Base-by-base conservation (phyloP, 106 monocot species). In the Iris macrosiphon region DNA sequence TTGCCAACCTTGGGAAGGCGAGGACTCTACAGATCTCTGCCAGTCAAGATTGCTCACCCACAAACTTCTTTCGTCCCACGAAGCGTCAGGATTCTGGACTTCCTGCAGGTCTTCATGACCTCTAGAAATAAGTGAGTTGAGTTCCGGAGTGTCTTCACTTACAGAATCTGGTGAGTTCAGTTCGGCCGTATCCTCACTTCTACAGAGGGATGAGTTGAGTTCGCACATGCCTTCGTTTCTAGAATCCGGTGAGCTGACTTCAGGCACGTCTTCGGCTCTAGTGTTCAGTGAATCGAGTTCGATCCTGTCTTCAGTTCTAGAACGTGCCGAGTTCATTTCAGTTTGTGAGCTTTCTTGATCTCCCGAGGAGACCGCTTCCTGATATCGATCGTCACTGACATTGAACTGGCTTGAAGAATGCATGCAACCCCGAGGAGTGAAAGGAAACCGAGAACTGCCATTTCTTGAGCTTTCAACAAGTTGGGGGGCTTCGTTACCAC, bases 31-130 rank as follows among this genome's bases (percentile, higher is more conserved):
- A 32, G 66, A 45, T 9, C 65, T 45, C 14, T 67, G 66, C 77
- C 72, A 72, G 26, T 61, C 77, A 24, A 67, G 48, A 48, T 61
- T 78, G 31, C 56, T 57, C 23, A 45, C 34, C 77, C 77, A 77
- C 33, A 77, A 40, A 28, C 34, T 71, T 17, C 71, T 71, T 42
- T 77, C 74, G 32, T 84, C 74, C 74, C 74, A 79, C 26, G 73
- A 67, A 25, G 52, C 33, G 34, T 55, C 62, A 7, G 57, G 32
- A 66, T 57, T 67, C 23, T 54, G 61, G 44, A 7, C 49, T 4
- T 61, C 74, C 2, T 60, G 44, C 20, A 54, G 33, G 6, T 64
- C 59, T 17, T 77, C 63, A 45, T n/a, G n/a, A n/a, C 60, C 61
- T 47, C 11, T 68, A 15, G 52, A 53, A 15, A 32, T 38, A 27